Evolutionary conservation across 345 rosid genomes (phyloP).

Genomic region (Acer saccharum): DNA sequence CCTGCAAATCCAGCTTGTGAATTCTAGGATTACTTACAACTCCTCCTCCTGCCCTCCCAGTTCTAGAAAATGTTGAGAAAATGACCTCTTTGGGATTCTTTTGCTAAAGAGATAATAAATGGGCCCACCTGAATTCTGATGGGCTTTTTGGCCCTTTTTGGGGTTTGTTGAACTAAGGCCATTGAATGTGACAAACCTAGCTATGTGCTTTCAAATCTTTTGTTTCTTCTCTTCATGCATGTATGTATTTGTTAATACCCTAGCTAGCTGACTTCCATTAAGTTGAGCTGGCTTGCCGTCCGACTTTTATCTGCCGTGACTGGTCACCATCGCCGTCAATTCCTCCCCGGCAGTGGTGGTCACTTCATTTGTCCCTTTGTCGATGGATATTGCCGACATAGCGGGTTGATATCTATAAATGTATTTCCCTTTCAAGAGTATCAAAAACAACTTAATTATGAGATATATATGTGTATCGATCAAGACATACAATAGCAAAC

Average conservation of each 20-base stretch:
- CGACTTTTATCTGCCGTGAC: neutral
- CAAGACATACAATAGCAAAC: no score
- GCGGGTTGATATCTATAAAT: neutral
- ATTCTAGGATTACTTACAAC: neutral
- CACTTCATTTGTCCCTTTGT: neutral
- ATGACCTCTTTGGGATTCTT: neutral
- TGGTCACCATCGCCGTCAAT: neutral
- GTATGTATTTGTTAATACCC: neutral
- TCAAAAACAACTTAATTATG: no score
- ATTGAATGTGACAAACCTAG: constrained; percentile 9
- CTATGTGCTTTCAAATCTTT: neutral
- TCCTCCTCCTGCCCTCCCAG: neutral
- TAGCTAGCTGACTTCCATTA: neutral
- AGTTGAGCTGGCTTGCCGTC: neutral
- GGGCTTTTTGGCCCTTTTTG: constrained; percentile 12
- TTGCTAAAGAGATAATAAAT: neutral
- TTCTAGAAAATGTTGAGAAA: constrained; percentile 17
- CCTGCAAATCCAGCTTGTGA: neutral
- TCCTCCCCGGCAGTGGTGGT: neutral
- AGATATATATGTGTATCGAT: no score
- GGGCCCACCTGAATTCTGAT: neutral
- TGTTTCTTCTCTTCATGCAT: neutral
- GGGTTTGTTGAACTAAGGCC: neutral
- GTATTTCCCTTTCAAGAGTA: neutral
- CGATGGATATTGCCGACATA: neutral